Evolutionary conservation across 1,284 basidiomycete genomes (phyloP), one percentile per base, ranked within the genome.

Genomic region (Cerrena zonata): DNA sequence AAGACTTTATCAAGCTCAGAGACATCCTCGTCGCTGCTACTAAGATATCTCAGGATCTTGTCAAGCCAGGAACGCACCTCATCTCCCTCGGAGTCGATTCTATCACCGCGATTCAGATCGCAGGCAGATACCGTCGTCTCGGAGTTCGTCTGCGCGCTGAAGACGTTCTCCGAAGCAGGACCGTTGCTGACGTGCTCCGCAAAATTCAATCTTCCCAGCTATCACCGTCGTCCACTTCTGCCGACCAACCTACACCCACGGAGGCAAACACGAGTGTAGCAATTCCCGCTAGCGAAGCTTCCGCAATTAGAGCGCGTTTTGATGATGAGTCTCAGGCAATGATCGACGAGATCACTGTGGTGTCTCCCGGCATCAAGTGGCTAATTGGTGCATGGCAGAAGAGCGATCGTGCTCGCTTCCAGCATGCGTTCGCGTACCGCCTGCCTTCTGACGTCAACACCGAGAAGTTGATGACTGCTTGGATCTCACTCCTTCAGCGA

Each of bases 1-100:
- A n/a, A 21, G 49, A 37, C 11, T 52, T 54, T 21, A 41, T 23
- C 19, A 52, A 46, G 5, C 43, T 68, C 38, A 53, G 59, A 23
- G 57, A 54, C 5, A 38, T 63, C 15, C 50, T 71, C 15, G 58
- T 58, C n/a, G 49, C 56, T 12, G 56, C 64, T 12, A 53, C 59
- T 1, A 58, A 60, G 22, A 56, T 60, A 4, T 49, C 65, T 7
- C 25, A 47, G 4, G 56, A 62, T 0, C 54, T 54, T 27, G 56
- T 77, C 13, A 55, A 60, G 21, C 54, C 62, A 5, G 50, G 57
- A 7, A 73, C 73, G 4, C 63, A 67, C 1, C 65, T 76, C 11
- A 64, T 65, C 11, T 64, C 73, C 4, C 59, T 79, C 4, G 77
- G 77, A 7, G 65, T 79, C n/a, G 77, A 79, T 56, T 78, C 77